Base-by-base conservation (phyloP, 106 monocot genomes). In the Acanthochlamys bracteata region DNA sequence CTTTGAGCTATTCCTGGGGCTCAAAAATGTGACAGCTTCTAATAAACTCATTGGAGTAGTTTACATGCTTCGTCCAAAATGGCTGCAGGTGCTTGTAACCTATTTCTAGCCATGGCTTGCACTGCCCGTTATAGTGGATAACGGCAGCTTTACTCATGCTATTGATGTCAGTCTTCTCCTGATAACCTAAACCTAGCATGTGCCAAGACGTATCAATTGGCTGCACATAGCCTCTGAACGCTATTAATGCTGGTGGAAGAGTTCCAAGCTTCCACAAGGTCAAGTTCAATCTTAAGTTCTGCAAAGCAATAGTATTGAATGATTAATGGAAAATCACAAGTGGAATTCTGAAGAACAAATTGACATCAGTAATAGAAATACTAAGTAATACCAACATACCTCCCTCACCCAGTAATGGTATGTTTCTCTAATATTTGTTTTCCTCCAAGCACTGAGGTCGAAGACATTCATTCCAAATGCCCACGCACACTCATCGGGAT, bases 391-490 rank as follows among this genome's bases (percentile, higher is more conserved):
- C 9, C 49, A 17, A 49, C 49, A 70, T 80, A 89, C 93, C 93
- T 93, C 82, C 65, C 80, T 93, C 17, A 90, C 47, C 93, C 93
- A 93, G 72, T 76, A 86, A 78, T 93, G 89, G 61, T 85, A 89
- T 58, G 82, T 86, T 4, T 89, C 78, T 61, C 80, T 77, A 26
- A 89, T 89, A 51, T 64, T 79, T 56, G 93, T 93, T 66, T 76
- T 77, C 74, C 93, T 85, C 93, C 89, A 89, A 20, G 80, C 80
- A 63, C 19, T 61, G 67, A 93, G 70, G 57, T 93, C 89, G 63
- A 93, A 93, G 45, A 93, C 72, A 57, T 93, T 93, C 93, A 93
- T 89, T 41, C 93, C 93, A 74, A 77, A 93, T 39, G 93, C 93
- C 93, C 93, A 93, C 54, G 88, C 88, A 41, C 93, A 93, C 49